These are phyloP conservation scores for Apiospora koreana DNA, from an alignment of 2,329 filamentous ascomycete genomes.

Conservation along the genomic window DNA sequence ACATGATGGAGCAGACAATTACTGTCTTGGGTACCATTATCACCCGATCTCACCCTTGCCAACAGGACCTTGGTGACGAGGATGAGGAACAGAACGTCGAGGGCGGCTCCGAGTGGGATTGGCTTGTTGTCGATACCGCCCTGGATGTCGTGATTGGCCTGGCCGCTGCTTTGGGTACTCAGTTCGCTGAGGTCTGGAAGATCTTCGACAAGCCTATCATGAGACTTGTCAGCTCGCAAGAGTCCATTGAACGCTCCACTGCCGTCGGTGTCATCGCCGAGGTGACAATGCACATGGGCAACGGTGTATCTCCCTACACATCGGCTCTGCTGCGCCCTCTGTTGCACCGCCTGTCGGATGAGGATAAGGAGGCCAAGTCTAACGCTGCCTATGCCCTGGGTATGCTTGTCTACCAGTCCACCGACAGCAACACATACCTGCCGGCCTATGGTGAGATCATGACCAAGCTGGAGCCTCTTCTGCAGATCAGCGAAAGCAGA, in stretches of 20 bases:
- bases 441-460: slow-evolving; percentile 78
- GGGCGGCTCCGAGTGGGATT: slow-evolving; percentile 94
- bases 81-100: slow-evolving; percentile 72
- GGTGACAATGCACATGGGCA: slow-evolving; percentile 81
- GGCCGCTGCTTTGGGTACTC: slow-evolving; percentile 75
- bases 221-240: slow-evolving; percentile 83
- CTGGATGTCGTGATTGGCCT: slow-evolving; percentile 88
- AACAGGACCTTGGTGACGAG: slow-evolving; percentile 83
- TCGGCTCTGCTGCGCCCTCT: slow-evolving; percentile 74
- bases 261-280: slow-evolving; percentile 92
- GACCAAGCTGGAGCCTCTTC: slow-evolving; percentile 80
- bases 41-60: slow-evolving; percentile 88
- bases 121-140: slow-evolving; percentile 93
- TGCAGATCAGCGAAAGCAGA: slow-evolving; percentile 75
- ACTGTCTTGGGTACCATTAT: slow-evolving; percentile 77
- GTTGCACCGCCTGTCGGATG: slow-evolving; percentile 83
- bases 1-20: slow-evolving; percentile 74
- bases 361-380: slow-evolving; percentile 89
- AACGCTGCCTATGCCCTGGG: slow-evolving; percentile 93
- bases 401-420: slow-evolving; percentile 79
- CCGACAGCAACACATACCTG: slow-evolving; percentile 71
- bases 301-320: slow-evolving; percentile 80
- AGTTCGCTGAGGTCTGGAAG: slow-evolving; percentile 90
- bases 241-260: slow-evolving; percentile 84
- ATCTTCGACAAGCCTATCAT: slow-evolving; percentile 91